Evolutionary conservation across 345 rosid genomes (phyloP), one percentile per base, ranked within the genome.

Genomic region (Salix brachista): DNA sequence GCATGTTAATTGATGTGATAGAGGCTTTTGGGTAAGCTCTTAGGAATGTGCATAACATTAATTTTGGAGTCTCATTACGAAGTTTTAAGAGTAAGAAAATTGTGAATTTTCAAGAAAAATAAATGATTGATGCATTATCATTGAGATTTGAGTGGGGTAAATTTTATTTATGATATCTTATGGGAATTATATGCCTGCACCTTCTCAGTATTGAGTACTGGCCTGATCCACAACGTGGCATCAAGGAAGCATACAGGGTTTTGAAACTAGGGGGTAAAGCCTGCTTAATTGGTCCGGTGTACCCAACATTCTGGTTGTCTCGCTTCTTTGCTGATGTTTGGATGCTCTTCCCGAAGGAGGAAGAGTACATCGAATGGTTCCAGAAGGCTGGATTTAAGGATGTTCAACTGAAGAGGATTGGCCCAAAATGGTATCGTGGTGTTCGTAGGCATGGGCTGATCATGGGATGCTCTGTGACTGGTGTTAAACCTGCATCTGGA

Each of bases 291-390:
- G 99, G 99, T 75, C 99, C 99, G 0, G 99, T 96, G 74, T 84
- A 96, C 84, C 99, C 99, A 62, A 93, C 97, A 76, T 91, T 89
- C 83, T 93, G 98, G 98, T 75, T 93, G 81, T 93, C 99, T 78
- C 95, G 95, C 74, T 96, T 93, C 92, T 96, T 96, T 85, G 90
- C 99, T 2, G 99, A 96, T 83, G 95, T 83, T 6, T 96, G 98
- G 99, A 96, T 96, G 99, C 91, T 96, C 74, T 96, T 96, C 87
- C 99, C 99, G 2, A 96, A 91, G 87, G 99, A 96, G 85, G 99
- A 96, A 87, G 99, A 96, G 86, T 96, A 96, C 84, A 91, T 93
- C 30, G 97, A 96, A 58, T 96, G 99, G 99, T 96, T 96, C 78
- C 68, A 77, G 60, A 93, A 90, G 65, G 99, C 99, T 46, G 99